Conservation (phyloP, 495 filamentous ascomycete genomes). For the Lepraria neglecta region DNA sequence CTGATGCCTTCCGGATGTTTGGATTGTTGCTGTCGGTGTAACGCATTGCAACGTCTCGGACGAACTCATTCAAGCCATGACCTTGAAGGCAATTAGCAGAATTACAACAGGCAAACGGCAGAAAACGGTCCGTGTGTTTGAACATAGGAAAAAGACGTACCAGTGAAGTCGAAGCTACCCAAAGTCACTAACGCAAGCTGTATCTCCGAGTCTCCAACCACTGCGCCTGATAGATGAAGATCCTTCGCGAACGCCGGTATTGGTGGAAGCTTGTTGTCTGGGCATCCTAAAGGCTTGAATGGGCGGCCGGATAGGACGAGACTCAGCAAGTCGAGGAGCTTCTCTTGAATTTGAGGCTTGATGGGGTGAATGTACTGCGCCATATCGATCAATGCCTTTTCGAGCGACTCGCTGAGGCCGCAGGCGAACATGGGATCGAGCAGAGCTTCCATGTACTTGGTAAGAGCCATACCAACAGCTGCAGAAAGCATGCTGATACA, state of each 20-base stretch:
- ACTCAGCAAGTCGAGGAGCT: conserved; percentile 89
- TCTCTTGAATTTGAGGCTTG: conserved; percentile 85
- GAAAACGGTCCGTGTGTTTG: neutral
- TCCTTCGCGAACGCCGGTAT: conserved; percentile 81
- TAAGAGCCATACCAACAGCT: conserved; percentile 91
- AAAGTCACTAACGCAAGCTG: conserved; percentile 87
- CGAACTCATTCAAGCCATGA: conserved; percentile 94
- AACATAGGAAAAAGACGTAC: conserved; percentile 30
- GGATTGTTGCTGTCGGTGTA: conserved; percentile 94
- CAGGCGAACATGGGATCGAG: conserved; percentile 97
- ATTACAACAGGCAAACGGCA: conserved; percentile 17
- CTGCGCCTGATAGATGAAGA: conserved; percentile 53
- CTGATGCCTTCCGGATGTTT: conserved; percentile 88
- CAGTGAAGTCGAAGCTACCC: conserved; percentile 91
- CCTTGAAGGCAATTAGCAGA: conserved; percentile 41
- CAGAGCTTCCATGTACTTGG: conserved; percentile 94
- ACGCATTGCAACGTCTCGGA: conserved; percentile 94
- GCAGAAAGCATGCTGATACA: conserved; percentile 95
- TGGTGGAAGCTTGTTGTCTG: conserved; percentile 57
- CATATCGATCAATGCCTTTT: conserved; percentile 94
- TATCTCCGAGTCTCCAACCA: conserved; percentile 79
- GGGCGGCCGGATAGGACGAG: conserved; percentile 85
- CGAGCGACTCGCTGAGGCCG: conserved; percentile 83
- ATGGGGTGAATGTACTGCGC: conserved; percentile 96
- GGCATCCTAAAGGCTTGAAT: conserved; percentile 86